Base-by-base conservation (phyloP, 495 filamentous ascomycete species). In the Xylaria telfairii region DNA sequence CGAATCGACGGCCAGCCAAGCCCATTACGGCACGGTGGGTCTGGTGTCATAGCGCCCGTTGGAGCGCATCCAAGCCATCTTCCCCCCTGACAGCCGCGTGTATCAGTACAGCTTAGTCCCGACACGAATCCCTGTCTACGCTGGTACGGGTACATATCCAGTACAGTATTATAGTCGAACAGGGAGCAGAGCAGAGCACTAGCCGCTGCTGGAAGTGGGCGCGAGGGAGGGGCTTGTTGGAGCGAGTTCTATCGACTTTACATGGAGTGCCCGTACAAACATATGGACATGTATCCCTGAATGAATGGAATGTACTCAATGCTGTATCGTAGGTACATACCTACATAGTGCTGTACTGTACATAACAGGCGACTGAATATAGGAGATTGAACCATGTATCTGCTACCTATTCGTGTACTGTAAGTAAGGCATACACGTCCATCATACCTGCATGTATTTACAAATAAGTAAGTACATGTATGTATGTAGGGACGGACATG, bases 1-100 rank as follows among this genome's bases (percentile, higher is more conserved):
- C 65, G 24, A 57, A 15, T 21, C 5, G 26, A 49, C 19, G 4
- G 42, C 51, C 34, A 21, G 34, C 49, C 65, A 44, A 59, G 37
- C 53, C 65, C 26, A 59, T 68, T 60, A 68, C 41, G 65, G 65
- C 65, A 47, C 10, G 8, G 65, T 49, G 65, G 65, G 65, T 19
- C 65, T 47, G 53, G 51, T 60, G 61, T 64, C 41, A 54, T 56
- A 67, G 65, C 65, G 65, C 65, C 65, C 65, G 62, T 51, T 46
- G 41, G 28, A 49, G 41, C 44, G 9, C 32, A 59, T 37, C 30
- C 21, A 59, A 62, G 59, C 21, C 59, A 62, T 26, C 41, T 0
- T n/a, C n/a, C 63, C 63, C 62, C 62, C 46, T 65, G 63, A 65
- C 63, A 65, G 42, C 42, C n/a, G 63, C 46, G 42, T 39, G 63